phyloP scores from a whole-genome alignment of 345 rosid genomes.

The Orychophragmus violaceus region DNA sequence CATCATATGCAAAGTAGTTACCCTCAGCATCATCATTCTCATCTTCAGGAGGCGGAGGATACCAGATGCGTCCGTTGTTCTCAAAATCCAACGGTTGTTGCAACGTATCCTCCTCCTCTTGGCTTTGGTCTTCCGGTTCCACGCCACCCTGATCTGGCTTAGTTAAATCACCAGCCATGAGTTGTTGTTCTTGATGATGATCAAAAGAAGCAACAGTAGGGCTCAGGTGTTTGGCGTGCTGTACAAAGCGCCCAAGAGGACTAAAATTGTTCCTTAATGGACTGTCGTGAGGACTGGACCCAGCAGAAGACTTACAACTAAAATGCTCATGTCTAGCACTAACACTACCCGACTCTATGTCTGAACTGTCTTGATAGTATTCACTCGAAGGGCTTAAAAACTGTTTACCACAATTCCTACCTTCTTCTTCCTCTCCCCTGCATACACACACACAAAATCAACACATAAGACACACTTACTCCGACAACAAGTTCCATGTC shows the following conservation, averaged over 20 bases:
- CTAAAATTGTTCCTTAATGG: constrained; percentile 82
- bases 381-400: constrained; percentile 60
- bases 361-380: constrained; percentile 53
- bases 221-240: constrained; percentile 57
- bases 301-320: constrained; percentile 61
- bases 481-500: neutral
- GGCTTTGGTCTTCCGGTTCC: constrained; percentile 45
- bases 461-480: neutral
- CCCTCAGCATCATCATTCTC: constrained; percentile 73
- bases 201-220: constrained; percentile 48
- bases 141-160: constrained; percentile 41
- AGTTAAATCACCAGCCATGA: constrained; percentile 44
- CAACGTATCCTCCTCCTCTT: constrained; percentile 30
- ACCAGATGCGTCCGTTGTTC: constrained; percentile 80
- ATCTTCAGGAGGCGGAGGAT: constrained; percentile 85
- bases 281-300: constrained; percentile 82
- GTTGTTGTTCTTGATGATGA: constrained; percentile 32
- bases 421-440: constrained; percentile 81
- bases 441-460: constrained; percentile 10
- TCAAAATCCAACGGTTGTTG: constrained; percentile 74
- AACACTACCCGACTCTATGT: constrained; percentile 77
- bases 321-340: constrained; percentile 70
- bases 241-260: constrained; percentile 75
- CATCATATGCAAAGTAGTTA: constrained; percentile 67
- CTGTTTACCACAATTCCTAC: constrained; percentile 50